Percentiles rank a stretch among this genome's conserved stretches.
phyloP scores from a whole-genome alignment of 2,329 filamentous ascomycete species.

The Rhynchosporium secalis region DNA sequence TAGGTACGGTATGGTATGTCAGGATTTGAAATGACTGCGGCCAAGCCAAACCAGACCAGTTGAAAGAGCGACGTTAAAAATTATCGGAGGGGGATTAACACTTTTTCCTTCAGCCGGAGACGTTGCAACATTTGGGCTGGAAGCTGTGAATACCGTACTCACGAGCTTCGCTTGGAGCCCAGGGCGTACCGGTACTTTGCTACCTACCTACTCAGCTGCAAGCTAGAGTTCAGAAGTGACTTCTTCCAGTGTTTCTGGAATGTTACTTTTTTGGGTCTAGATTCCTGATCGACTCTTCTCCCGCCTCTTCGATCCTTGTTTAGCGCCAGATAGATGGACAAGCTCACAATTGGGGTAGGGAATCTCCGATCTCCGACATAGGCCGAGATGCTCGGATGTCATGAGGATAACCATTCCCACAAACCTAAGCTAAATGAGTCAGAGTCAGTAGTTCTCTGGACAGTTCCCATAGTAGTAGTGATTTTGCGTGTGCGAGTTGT shows the following conservation, averaged over 20 bases:
- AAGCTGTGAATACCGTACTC: too few relatives aligned
- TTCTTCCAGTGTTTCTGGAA: constrained; percentile 20
- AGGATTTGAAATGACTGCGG: not conserved
- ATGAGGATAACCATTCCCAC: not conserved
- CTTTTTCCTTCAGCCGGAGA: not conserved
- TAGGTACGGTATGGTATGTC: too few relatives aligned
- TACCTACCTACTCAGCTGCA: not conserved
- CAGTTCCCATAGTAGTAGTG: not conserved
- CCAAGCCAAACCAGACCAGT: not conserved
- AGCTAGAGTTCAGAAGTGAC: not conserved
- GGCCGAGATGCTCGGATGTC: constrained; percentile 19
- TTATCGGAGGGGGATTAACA: not conserved
- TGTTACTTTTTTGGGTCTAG: constrained; percentile 15
- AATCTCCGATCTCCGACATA: constrained; percentile 11
- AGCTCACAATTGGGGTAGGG: not conserved
- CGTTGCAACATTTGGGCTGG: not conserved
- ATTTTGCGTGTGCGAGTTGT: not conserved
- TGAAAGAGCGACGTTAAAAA: not conserved
- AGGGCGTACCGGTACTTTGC: not conserved
- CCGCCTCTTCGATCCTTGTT: not conserved
- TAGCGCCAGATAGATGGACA: not conserved
- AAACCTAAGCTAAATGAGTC: not conserved
- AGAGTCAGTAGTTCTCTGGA: constrained; percentile 1
- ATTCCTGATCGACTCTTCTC: not conserved
- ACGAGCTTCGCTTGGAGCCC: too few relatives aligned